Conservation (phyloP, 371 early-diverging fungal genomes). For the Mortierella sp. region DNA sequence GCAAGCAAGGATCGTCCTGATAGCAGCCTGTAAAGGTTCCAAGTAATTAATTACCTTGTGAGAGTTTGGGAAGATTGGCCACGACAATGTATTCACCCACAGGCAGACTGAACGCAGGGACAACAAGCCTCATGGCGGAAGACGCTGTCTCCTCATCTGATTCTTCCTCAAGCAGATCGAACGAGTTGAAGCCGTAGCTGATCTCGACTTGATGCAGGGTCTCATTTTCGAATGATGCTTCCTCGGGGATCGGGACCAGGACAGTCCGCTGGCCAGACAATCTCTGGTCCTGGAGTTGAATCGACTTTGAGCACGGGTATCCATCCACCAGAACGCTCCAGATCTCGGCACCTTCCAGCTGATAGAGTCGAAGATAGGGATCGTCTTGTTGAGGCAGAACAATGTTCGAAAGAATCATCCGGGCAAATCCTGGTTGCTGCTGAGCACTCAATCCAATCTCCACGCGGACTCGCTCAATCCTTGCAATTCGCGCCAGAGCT, state of each 20-base stretch:
- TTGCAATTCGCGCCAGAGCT: slow-evolving; percentile 41
- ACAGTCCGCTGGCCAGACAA: slow-evolving; percentile 28
- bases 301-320: slow-evolving; percentile 34
- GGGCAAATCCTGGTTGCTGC: slow-evolving; percentile 47
- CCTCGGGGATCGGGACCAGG: slow-evolving; percentile 41
- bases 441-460: slow-evolving; percentile 43
- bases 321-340: slow-evolving; percentile 53
- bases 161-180: slow-evolving; percentile 26
- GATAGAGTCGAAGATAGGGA: slow-evolving; percentile 34
- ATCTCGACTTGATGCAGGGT: slow-evolving; percentile 39
- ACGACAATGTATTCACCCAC: slow-evolving; percentile 52
- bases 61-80: slow-evolving; percentile 37
- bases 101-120: slow-evolving; percentile 47
- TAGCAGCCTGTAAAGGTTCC: neutral
- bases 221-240: slow-evolving; percentile 11
- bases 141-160: neutral
- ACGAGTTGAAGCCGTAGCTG: slow-evolving; percentile 49
- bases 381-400: slow-evolving; percentile 44
- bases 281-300: slow-evolving; percentile 28
- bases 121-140: slow-evolving; percentile 23
- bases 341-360: slow-evolving; percentile 48
- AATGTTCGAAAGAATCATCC: slow-evolving; percentile 31
- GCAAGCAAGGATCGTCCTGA: neutral
- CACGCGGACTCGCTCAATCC: slow-evolving; percentile 46
- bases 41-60: slow-evolving; percentile 17